Conservation (phyloP, 179 eudicot genomes). For the Spergularia azorica region DNA sequence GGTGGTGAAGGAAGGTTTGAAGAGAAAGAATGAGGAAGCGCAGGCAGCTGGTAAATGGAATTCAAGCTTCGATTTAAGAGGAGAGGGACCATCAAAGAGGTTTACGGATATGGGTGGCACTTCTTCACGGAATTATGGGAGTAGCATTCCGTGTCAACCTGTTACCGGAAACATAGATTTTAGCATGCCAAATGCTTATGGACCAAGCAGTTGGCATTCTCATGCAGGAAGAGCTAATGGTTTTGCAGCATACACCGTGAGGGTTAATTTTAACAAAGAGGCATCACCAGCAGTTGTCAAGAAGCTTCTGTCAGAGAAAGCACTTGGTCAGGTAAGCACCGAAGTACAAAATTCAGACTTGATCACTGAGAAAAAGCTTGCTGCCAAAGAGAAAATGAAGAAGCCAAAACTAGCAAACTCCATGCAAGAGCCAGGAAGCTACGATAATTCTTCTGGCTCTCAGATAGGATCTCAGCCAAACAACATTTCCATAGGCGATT, state of each 20-base stretch:
- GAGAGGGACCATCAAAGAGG: slow-evolving; percentile 21
- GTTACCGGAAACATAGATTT: slow-evolving; percentile 20
- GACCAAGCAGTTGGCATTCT: slow-evolving; percentile 20
- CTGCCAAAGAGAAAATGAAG: slow-evolving; percentile 38
- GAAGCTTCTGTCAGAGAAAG: slow-evolving; percentile 56
- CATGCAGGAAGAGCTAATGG: slow-evolving; percentile 10
- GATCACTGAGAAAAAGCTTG: slow-evolving; percentile 27
- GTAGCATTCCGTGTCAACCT: slow-evolving; percentile 14
- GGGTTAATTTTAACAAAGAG: slow-evolving; percentile 22
- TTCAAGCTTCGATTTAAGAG: slow-evolving; percentile 7
- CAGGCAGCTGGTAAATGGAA: slow-evolving; percentile 18
- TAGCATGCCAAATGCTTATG: slow-evolving; percentile 11
- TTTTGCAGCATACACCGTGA: slow-evolving; percentile 10
- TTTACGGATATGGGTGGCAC: slow-evolving; percentile 22
- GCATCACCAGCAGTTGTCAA: slow-evolving; percentile 36
- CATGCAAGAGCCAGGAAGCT: slow-evolving; percentile 38
- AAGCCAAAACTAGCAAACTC: slow-evolving; percentile 27
- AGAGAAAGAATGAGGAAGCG: slow-evolving; percentile 30
- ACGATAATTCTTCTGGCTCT: slow-evolving; percentile 28
- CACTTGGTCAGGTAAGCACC: slow-evolving; percentile 46
- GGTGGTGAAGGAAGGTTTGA: slow-evolving; percentile 16
- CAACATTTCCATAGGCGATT: slow-evolving; percentile 3
- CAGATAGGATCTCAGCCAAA: slow-evolving; percentile 6
- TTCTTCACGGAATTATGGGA: slow-evolving; percentile 2
- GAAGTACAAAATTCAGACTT: slow-evolving; percentile 44